phyloP scores from a whole-genome alignment of 805 yeast genomes.

The Saccharomycopsis javanensis region DNA sequence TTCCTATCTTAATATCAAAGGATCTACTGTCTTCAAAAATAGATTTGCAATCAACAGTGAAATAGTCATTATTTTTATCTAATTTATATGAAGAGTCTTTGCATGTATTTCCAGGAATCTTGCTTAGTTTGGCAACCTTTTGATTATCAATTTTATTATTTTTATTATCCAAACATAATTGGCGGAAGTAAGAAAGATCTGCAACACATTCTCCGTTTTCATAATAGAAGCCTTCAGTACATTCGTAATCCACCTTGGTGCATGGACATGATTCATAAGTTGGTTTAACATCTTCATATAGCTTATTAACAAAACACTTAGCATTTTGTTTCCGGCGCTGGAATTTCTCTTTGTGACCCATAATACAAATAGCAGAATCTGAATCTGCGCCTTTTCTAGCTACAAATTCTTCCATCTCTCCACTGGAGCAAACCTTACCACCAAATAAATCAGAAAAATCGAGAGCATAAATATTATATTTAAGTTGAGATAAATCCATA shows the following conservation, averaged over 20 bases:
- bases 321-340: slow-evolving; percentile 55
- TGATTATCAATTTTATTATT: slow-evolving; percentile 17
- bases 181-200: slow-evolving; percentile 23
- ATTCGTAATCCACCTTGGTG: slow-evolving; percentile 57
- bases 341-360: slow-evolving; percentile 60
- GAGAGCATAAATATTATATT: slow-evolving; percentile 26
- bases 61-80: slow-evolving; percentile 24
- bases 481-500: slow-evolving; percentile 9
- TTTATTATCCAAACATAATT: slow-evolving; percentile 22
- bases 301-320: slow-evolving; percentile 47
- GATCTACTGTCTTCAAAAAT: slow-evolving; percentile 20
- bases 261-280: slow-evolving; percentile 55
- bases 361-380: slow-evolving; percentile 39
- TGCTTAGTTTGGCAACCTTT: slow-evolving; percentile 17
- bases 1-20: slow-evolving; percentile 30
- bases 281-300: slow-evolving; percentile 37
- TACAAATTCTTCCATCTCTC: slow-evolving; percentile 58
- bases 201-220: slow-evolving; percentile 40
- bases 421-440: slow-evolving; percentile 32
- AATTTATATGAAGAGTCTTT: slow-evolving; percentile 20
- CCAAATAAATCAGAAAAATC: slow-evolving; percentile 51
- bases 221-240: slow-evolving; percentile 43
- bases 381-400: slow-evolving; percentile 31
- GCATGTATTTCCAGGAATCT: slow-evolving; percentile 39
- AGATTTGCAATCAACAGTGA: slow-evolving; percentile 24